Conservation (phyloP, 169 alveolate genomes). For the Eimeria acervulina region DNA sequence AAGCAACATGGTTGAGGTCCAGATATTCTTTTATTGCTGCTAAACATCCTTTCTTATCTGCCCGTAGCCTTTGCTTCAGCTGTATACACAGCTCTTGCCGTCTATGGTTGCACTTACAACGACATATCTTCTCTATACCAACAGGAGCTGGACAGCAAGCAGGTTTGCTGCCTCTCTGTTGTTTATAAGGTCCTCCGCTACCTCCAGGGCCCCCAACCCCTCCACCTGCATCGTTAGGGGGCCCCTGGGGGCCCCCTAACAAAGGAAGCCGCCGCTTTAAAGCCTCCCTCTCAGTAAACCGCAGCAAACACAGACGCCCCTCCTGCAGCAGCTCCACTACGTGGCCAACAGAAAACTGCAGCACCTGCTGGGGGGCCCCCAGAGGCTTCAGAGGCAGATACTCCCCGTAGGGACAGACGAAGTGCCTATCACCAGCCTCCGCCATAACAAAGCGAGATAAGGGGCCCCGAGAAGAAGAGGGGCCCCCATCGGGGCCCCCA, state of each 20-base stretch:
- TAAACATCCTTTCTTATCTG: slow-evolving; percentile 36
- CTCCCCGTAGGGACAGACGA: slow-evolving; percentile 2
- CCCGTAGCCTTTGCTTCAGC: slow-evolving; percentile 38
- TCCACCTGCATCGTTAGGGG: slow-evolving; percentile 7
- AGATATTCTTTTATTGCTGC: slow-evolving; percentile 44
- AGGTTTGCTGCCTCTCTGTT: slow-evolving; percentile 44
- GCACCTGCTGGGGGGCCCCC: slow-evolving; percentile 5
- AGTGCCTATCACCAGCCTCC: slow-evolving; percentile 29
- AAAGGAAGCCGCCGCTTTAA: slow-evolving; percentile 16
- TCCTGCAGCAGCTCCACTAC: slow-evolving; percentile 54
- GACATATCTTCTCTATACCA: slow-evolving; percentile 46
- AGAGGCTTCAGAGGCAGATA: slow-evolving; percentile 24
- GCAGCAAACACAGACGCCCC: slow-evolving; percentile 19
- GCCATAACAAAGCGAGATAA: neutral
- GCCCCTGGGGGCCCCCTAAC: slow-evolving; percentile 27
- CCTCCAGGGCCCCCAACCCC: neutral
- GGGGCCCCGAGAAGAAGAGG: slow-evolving; percentile 12
- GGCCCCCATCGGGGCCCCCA: neutral
- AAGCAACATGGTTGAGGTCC: slow-evolving; percentile 38
- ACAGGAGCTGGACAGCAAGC: slow-evolving; percentile 72
- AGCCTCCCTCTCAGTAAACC: slow-evolving; percentile 45
- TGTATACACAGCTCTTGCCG: slow-evolving; percentile 68
- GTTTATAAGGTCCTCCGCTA: neutral
- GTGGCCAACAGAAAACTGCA: slow-evolving; percentile 14
- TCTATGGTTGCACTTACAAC: slow-evolving; percentile 76